Conservation (phyloP, 495 filamentous ascomycete species). For the Penicillium cataractarum region DNA sequence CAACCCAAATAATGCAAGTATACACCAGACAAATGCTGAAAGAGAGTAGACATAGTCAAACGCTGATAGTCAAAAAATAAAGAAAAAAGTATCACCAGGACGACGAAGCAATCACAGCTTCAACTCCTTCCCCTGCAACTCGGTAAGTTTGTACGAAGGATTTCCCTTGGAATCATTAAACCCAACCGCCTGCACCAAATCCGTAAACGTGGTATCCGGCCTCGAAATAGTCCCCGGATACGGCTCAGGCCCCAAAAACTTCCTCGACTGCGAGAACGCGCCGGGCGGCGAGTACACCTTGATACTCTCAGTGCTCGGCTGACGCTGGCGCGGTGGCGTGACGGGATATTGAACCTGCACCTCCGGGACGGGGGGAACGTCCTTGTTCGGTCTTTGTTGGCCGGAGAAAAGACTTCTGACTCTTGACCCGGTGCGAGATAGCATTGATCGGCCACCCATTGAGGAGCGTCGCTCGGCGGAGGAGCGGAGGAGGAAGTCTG, state of each 20-base stretch:
- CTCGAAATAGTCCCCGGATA: conserved; percentile 36
- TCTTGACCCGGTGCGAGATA: conserved; percentile 41
- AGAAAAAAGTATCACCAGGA: not conserved
- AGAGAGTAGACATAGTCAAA: too few species aligned
- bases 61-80: not conserved
- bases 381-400: conserved; percentile 19
- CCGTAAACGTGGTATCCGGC: conserved; percentile 64
- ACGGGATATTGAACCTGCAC: conserved; percentile 24
- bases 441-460: conserved; percentile 31
- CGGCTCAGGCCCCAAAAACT: conserved; percentile 34
- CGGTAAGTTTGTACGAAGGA: conserved; percentile 33
- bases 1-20: not conserved
- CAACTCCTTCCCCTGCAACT: not conserved
- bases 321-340: conserved; percentile 45
- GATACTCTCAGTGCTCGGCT: conserved; percentile 68
- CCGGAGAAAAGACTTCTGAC: conserved; percentile 43
- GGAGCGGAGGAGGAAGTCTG: conserved; percentile 59
- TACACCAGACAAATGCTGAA: not conserved
- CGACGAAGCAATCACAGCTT: not conserved
- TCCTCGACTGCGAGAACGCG: conserved; percentile 35
- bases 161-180: conserved; percentile 46
- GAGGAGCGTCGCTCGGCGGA: conserved; percentile 28
- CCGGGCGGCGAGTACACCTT: conserved; percentile 69
- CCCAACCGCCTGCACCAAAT: conserved; percentile 64
- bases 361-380: conserved; percentile 25